phyloP scores from a whole-genome alignment of 805 yeast species.

The Brettanomyces sp. region DNA sequence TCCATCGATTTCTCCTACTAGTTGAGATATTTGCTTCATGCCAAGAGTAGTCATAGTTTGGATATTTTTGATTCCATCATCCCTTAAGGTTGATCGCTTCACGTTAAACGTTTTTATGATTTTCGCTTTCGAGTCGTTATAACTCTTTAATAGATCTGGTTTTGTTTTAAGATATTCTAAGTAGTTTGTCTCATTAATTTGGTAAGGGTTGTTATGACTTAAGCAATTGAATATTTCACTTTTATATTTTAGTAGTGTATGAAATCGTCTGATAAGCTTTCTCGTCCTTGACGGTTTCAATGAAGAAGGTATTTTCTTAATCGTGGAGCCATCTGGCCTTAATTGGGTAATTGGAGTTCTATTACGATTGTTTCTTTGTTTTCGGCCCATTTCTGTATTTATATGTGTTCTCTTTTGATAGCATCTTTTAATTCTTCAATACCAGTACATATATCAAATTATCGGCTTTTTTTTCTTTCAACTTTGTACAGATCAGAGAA shows the following conservation, averaged over 20 bases:
- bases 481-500: no score
- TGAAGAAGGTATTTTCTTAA: constrained; percentile 27
- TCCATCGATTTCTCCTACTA: constrained; percentile 46
- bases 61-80: neutral
- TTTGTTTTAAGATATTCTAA: constrained; percentile 6
- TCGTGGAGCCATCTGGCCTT: neutral
- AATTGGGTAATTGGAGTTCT: neutral
- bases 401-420: no score
- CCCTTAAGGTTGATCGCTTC: constrained; percentile 14
- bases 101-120: constrained; percentile 11
- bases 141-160: constrained; percentile 2
- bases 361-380: constrained; percentile 8
- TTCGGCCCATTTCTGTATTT: constrained; percentile 8
- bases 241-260: constrained; percentile 54
- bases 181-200: constrained; percentile 7
- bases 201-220: neutral
- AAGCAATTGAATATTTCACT: constrained; percentile 26
- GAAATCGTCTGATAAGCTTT: constrained; percentile 69
- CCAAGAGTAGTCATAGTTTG: neutral
- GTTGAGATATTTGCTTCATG: neutral
- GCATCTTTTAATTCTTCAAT: no score
- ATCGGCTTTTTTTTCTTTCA: no score
- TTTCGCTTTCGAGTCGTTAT: constrained; percentile 5
- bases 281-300: constrained; percentile 67
- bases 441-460: no score